These are phyloP conservation scores for Sugiyamaella marilandica DNA, from an alignment of 805 yeast genomes.

Conservation along the genomic window DNA sequence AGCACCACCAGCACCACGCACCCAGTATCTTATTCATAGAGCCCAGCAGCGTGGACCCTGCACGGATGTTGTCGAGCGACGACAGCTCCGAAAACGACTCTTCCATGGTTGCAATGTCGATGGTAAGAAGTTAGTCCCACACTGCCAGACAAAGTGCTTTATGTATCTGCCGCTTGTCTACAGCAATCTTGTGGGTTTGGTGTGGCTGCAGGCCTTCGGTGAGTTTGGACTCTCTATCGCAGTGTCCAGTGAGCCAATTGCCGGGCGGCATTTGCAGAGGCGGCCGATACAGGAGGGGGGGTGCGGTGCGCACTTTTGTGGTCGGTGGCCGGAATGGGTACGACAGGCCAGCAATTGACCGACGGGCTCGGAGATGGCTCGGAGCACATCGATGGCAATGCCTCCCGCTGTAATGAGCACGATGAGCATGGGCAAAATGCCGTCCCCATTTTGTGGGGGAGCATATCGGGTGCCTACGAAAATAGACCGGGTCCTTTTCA, in stretches of 20 bases:
- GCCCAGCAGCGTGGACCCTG: constrained; percentile 42
- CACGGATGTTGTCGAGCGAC: constrained; percentile 35
- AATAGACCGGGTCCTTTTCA: not conserved
- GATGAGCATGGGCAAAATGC: not conserved
- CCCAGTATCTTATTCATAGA: constrained; percentile 46
- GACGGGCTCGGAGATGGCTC: too few relatives aligned
- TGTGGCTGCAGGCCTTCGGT: not conserved
- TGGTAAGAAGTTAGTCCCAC: constrained; percentile 3
- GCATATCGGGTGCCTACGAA: not conserved
- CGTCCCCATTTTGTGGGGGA: not conserved
- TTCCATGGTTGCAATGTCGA: constrained; percentile 20
- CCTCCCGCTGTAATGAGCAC: not conserved
- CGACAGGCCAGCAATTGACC: too few relatives aligned
- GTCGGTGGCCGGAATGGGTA: too few relatives aligned
- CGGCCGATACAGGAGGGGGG: not conserved
- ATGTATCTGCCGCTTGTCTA: not conserved
- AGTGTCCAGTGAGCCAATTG: not conserved
- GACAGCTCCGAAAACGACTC: constrained; percentile 30
- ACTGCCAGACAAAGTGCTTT: not conserved
- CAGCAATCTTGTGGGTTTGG: constrained; percentile 4
- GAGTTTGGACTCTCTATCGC: not conserved
- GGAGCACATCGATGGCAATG: too few relatives aligned
- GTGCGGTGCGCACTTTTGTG: not conserved
- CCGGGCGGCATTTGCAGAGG: not conserved
- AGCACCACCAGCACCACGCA: constrained; percentile 12